A percentile compares a stretch with the other conserved stretches of the same genome.
These are phyloP conservation scores for Termitomyces eurrhizus DNA, from an alignment of 768 basidiomycete genomes.

Conservation along the genomic window DNA sequence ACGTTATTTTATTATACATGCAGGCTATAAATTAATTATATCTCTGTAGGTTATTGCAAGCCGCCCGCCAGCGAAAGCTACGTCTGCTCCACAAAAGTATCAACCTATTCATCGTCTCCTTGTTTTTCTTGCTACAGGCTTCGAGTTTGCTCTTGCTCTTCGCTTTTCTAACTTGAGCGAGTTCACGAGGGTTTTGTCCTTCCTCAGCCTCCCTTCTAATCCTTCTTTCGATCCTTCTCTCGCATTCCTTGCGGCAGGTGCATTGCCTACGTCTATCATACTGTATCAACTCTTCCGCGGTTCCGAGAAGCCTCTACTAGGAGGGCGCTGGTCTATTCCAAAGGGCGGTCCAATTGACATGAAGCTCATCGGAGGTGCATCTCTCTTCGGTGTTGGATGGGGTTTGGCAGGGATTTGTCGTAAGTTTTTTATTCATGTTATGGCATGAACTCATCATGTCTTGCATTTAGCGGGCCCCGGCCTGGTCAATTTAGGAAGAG, in stretches of 20 bases:
- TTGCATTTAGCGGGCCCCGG: conserved; percentile 49
- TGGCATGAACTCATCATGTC: conserved; percentile 8
- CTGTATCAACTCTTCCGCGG: conserved; percentile 42
- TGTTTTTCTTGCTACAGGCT: conserved; percentile 37
- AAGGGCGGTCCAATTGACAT: conserved; percentile 37
- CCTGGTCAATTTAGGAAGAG: conserved; percentile 57
- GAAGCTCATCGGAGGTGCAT: conserved; percentile 45
- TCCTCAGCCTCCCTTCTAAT: conserved; percentile 47
- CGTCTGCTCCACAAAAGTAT: conserved; percentile 8
- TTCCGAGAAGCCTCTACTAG: conserved; percentile 34
- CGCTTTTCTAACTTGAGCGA: conserved; percentile 52
- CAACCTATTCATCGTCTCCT: conserved; percentile 29
- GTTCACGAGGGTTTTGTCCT: conserved; percentile 44
- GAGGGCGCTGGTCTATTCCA: conserved; percentile 42
- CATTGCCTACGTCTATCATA: conserved; percentile 40
- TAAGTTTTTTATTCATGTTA: conserved; percentile 28
- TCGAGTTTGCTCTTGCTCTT: conserved; percentile 52
- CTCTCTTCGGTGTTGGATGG: conserved; percentile 62
- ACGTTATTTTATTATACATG: conserved; percentile 19
- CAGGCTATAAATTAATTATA: background rate
- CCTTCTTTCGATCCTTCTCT: conserved; percentile 55
- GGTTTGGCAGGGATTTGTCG: conserved; percentile 59
- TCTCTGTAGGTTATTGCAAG: conserved; percentile 4
- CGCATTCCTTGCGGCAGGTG: conserved; percentile 48
- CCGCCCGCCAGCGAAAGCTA: conserved; percentile 4